phyloP scores from a whole-genome alignment of 257 asterid species.

The Solanum gracilifrons region DNA sequence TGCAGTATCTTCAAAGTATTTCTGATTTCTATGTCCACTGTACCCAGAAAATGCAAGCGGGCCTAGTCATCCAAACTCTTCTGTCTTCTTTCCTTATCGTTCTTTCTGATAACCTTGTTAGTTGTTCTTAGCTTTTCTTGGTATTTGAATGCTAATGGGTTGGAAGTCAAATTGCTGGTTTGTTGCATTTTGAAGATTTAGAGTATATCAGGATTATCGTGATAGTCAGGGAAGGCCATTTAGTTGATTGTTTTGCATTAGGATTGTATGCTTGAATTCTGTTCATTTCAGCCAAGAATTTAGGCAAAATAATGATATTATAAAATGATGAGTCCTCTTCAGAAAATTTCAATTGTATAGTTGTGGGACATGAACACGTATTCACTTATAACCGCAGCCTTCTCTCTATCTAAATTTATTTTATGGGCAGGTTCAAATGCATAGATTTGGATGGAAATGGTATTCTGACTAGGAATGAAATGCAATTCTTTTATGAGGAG shows the following conservation, averaged over 20 bases:
- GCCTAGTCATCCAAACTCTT: neutral
- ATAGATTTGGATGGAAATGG: conserved; percentile 98
- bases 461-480: conserved; percentile 77
- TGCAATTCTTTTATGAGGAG: conserved; percentile 98
- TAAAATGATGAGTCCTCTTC: neutral
- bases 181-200: neutral
- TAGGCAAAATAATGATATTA: neutral
- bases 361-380: neutral
- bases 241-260: neutral
- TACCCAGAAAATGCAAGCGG: neutral
- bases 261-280: neutral
- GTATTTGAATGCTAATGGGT: neutral
- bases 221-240: neutral
- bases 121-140: neutral
- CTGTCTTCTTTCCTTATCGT: neutral
- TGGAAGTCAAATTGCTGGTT: neutral
- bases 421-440: conserved; percentile 86
- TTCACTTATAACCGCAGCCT: neutral
- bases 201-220: neutral
- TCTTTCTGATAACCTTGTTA: neutral
- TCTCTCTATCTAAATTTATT: neutral
- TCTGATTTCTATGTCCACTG: neutral
- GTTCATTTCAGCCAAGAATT: neutral
- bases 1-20: neutral
- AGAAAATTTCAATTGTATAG: neutral